These are phyloP conservation scores for Aspergillus eucalypticola DNA, from an alignment of 2,329 filamentous ascomycete genomes.

Conservation along the genomic window DNA sequence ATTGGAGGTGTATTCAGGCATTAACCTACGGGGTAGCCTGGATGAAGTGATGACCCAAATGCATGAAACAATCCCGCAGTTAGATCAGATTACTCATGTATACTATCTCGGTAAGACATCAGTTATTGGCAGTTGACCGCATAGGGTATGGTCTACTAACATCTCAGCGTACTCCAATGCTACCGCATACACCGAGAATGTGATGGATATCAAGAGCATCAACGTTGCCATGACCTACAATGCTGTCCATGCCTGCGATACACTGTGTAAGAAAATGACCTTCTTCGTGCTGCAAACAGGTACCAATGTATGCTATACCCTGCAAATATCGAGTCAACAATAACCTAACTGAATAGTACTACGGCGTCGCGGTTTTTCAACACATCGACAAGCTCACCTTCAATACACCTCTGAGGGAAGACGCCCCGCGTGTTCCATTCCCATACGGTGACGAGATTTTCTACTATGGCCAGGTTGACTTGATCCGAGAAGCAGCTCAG, in stretches of 20 bases:
- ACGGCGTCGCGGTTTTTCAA: slow-evolving; percentile 31
- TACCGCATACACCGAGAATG: slow-evolving; percentile 40
- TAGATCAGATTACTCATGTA: slow-evolving; percentile 45
- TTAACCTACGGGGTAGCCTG: slow-evolving; percentile 33
- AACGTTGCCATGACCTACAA: slow-evolving; percentile 44
- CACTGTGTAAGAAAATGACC: slow-evolving; percentile 39
- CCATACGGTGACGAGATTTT: slow-evolving; percentile 48
- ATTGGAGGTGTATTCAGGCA: slow-evolving; percentile 17
- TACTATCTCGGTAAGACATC: slow-evolving; percentile 43
- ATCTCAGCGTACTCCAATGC: slow-evolving; percentile 21
- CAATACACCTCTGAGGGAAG: slow-evolving; percentile 42
- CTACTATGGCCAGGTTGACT: slow-evolving; percentile 50
- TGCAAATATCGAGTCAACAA: background rate
- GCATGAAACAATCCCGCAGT: slow-evolving; percentile 36
- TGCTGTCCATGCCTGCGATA: slow-evolving; percentile 42
- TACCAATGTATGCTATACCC: slow-evolving; percentile 35
- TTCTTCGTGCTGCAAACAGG: slow-evolving; percentile 47
- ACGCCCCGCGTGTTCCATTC: slow-evolving; percentile 43
- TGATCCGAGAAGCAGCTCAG: slow-evolving; percentile 36
- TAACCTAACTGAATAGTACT: slow-evolving; percentile 28
- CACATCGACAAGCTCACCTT: slow-evolving; percentile 23
- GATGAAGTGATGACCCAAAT: slow-evolving; percentile 35
- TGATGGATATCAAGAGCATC: slow-evolving; percentile 37
- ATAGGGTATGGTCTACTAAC: background rate
- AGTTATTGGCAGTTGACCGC: background rate